Conservation (phyloP, 176 grass and related monocot species). For the Ampelocalamus luodianensis region DNA sequence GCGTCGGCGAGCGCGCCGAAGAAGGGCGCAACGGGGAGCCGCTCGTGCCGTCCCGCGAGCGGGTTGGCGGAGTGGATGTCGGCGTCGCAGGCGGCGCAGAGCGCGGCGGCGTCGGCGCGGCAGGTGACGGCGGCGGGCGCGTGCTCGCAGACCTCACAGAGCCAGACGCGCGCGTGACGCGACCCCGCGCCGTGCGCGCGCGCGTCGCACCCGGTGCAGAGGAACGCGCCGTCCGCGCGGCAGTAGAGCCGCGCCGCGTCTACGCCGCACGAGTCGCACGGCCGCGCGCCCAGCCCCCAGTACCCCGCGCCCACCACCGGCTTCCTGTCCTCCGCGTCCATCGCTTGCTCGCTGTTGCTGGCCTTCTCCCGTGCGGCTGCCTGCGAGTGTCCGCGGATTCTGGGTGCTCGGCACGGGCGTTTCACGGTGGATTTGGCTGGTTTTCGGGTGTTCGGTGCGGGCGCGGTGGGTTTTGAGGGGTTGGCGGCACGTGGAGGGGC, state of each 20-base stretch:
- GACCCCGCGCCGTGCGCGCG: constrained; percentile 42
- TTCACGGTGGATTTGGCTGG: constrained; percentile 18
- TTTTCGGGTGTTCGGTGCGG: neutral
- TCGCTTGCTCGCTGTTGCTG: neutral
- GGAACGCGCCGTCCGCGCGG: constrained; percentile 53
- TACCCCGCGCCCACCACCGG: constrained; percentile 19
- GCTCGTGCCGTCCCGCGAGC: constrained; percentile 83
- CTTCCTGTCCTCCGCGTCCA: constrained; percentile 30
- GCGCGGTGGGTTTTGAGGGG: constrained; percentile 30
- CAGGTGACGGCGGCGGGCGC: constrained; percentile 72
- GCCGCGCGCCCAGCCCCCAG: constrained; percentile 29
- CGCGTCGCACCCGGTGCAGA: constrained; percentile 51
- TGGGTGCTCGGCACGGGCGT: neutral
- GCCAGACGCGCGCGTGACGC: constrained; percentile 58
- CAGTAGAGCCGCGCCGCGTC: constrained; percentile 55
- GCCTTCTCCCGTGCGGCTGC: neutral
- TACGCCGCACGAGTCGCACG: constrained; percentile 51
- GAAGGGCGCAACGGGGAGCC: constrained; percentile 59
- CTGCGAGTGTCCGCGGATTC: neutral
- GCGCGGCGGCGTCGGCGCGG: constrained; percentile 75
- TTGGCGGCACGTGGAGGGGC: constrained; percentile 32
- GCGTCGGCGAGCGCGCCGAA: constrained; percentile 49
- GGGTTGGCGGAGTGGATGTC: constrained; percentile 94
- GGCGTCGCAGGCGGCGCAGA: constrained; percentile 80
- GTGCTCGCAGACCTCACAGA: constrained; percentile 79